Percentiles rank a stretch among this genome's conserved stretches.
phyloP scores from a whole-genome alignment of 768 basidiomycete genomes.

The Termitomyces heimii region DNA sequence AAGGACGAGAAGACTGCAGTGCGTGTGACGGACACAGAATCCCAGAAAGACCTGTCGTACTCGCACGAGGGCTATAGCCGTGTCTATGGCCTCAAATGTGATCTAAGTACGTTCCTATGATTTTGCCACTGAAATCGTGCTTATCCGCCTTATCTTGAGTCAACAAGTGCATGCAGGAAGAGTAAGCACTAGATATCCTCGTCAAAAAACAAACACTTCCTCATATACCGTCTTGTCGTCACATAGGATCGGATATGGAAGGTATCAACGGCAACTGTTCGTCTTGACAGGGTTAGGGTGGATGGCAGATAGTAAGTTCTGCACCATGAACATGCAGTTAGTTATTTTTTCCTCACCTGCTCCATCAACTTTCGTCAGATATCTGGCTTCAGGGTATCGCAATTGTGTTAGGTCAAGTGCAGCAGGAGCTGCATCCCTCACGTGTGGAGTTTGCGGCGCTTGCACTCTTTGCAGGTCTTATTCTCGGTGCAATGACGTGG shows the following conservation, averaged over 20 bases:
- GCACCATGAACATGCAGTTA: background rate
- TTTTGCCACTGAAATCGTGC: background rate
- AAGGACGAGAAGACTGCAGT: background rate
- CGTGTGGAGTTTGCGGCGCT: slow-evolving; percentile 40
- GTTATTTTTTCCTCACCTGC: background rate
- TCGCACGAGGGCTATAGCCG: slow-evolving; percentile 10
- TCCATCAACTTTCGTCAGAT: slow-evolving; percentile 14
- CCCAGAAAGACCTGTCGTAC: background rate
- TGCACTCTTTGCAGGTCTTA: slow-evolving; percentile 40
- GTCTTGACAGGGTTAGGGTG: slow-evolving; percentile 41
- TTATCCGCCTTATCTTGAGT: slow-evolving; percentile 18
- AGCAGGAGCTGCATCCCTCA: slow-evolving; percentile 35
- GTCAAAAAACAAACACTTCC: background rate
- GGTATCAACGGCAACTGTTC: slow-evolving; percentile 44
- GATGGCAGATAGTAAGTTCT: slow-evolving; percentile 41
- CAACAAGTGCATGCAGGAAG: slow-evolving; percentile 40
- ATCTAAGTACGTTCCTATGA: slow-evolving; percentile 12
- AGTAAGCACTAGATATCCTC: slow-evolving; percentile 20
- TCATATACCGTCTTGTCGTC: background rate
- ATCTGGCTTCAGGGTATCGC: slow-evolving; percentile 45
- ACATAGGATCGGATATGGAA: slow-evolving; percentile 41
- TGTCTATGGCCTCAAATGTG: slow-evolving; percentile 16
- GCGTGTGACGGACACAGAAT: background rate
- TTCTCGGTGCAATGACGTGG: slow-evolving; percentile 44
- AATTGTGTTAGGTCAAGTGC: slow-evolving; percentile 37